These are phyloP conservation scores for Ligustrum vulgare DNA, from an alignment of 257 asterid genomes.

Conservation along the genomic window DNA sequence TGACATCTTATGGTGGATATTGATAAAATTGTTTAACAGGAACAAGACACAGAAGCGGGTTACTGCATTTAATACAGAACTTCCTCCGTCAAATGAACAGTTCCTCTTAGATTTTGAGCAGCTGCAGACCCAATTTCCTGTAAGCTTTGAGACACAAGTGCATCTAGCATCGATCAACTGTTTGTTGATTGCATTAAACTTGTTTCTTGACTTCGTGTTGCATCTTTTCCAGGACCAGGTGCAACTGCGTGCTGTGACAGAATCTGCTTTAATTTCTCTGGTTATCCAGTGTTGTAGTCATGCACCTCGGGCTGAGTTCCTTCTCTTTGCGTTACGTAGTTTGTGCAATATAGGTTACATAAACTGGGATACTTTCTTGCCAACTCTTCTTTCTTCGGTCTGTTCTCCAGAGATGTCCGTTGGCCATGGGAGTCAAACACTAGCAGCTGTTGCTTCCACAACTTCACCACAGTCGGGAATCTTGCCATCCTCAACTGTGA, in stretches of 20 bases:
- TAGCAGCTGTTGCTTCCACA: slow-evolving; percentile 51
- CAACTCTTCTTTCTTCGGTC: slow-evolving; percentile 84
- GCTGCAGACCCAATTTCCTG: slow-evolving; percentile 74
- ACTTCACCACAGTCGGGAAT: slow-evolving; percentile 69
- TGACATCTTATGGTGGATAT: slow-evolving; percentile 14
- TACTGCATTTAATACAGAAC: slow-evolving; percentile 81
- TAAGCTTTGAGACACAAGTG: slow-evolving; percentile 35
- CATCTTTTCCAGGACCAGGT: slow-evolving; percentile 73
- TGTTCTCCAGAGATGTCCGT: slow-evolving; percentile 71
- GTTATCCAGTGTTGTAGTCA: slow-evolving; percentile 86
- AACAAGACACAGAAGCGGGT: slow-evolving; percentile 90
- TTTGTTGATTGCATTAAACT: slow-evolving; percentile 17
- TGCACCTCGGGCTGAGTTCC: slow-evolving; percentile 91
- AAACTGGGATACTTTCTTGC: slow-evolving; percentile 93
- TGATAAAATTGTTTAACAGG: slow-evolving; percentile 43
- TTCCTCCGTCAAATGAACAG: slow-evolving; percentile 93
- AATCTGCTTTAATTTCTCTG: slow-evolving; percentile 73
- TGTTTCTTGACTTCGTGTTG: slow-evolving; percentile 16
- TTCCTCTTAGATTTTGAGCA: slow-evolving; percentile 83
- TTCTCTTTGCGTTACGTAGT: slow-evolving; percentile 81
- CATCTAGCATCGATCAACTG: slow-evolving; percentile 10
- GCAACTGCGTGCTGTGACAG: slow-evolving; percentile 74
- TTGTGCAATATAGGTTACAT: slow-evolving; percentile 68
- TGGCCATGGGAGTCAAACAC: slow-evolving; percentile 67
- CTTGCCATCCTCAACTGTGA: slow-evolving; percentile 52